Conservation (phyloP, 176 grass and related monocot genomes). For the Lolium multiflorum region DNA sequence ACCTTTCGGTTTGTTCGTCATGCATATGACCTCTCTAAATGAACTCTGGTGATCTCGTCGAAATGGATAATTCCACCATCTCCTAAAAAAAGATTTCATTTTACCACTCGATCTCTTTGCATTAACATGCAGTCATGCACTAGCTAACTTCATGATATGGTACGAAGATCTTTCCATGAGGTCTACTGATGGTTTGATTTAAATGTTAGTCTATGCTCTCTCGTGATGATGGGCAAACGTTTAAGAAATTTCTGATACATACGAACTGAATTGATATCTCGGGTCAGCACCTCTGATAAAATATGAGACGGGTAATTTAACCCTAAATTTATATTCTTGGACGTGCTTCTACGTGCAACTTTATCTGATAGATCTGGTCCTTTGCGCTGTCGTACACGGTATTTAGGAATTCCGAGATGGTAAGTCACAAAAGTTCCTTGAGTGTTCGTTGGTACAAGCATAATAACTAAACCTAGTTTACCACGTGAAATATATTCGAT, state of each 20-base stretch:
- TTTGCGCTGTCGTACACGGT: not conserved
- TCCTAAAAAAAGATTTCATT: not conserved
- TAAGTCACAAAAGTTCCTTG: conserved; percentile 1
- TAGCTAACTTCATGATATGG: not conserved
- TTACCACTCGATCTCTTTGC: not conserved
- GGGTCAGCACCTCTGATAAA: no score
- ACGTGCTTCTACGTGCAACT: not conserved
- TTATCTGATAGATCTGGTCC: not conserved
- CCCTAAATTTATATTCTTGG: no score
- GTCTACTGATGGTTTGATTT: not conserved
- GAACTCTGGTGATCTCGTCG: not conserved
- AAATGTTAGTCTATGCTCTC: not conserved
- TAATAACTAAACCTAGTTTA: not conserved
- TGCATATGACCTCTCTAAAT: not conserved
- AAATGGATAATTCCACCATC: not conserved
- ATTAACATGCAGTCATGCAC: not conserved
- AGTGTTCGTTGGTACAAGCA: conserved; percentile 12
- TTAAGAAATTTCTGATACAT: no score
- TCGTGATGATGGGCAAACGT: no score
- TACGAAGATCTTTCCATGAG: not conserved
- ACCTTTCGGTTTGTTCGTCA: not conserved
- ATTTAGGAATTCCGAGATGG: not conserved
- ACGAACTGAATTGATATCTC: no score
- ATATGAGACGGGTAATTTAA: not conserved
- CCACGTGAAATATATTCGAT: not conserved